Evolutionary conservation across 345 rosid genomes (phyloP), one percentile per base, ranked within the genome.

Genomic region (Pistacia integerrima): DNA sequence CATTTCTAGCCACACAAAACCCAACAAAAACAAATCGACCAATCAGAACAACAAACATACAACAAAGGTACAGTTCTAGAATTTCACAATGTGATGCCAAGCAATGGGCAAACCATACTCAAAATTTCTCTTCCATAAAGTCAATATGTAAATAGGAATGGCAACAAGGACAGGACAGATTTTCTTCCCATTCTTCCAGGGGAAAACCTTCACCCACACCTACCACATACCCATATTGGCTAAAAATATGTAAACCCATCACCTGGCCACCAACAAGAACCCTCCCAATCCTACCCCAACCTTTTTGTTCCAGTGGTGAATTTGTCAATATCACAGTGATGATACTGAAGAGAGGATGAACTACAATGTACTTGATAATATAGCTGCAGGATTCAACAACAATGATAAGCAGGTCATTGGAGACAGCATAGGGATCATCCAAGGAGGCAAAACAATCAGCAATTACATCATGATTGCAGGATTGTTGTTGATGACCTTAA

Each of bases 1-100:
- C 75, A 82, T 67, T 79, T 88, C 98, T 95, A 87, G 80, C 9
- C 4, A 78, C 22, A 72, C 25, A 55, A 33, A 74, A 64, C 64
- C 35, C 73, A 63, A 67, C 48, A 64, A 49, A 64, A 44, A 73
- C 3, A 69, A 8, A 36, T 25, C 41, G 14, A 28, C 69, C 33
- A 64, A 56, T 73, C 8, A 57, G 56, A 65, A 48, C 10, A 1
- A 30, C 25, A 25, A 72, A 46, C n/a, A 58, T 13, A 72, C 16
- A 41, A 30, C 22, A 22, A n/a, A 41, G 20, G n/a, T 10, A 72
- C 22, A 59, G 22, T 44, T 38, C 17, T 57, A 38, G 35, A 36
- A 54, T 33, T 12, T 28, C 54, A 25, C 36, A 70, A 72, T 22
- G 25, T 8, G 66, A 41, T 59, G 38, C 41, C 8, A 22, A 72